These are phyloP conservation scores for Mycena crocata DNA, from an alignment of 768 basidiomycete species.

Conservation along the genomic window DNA sequence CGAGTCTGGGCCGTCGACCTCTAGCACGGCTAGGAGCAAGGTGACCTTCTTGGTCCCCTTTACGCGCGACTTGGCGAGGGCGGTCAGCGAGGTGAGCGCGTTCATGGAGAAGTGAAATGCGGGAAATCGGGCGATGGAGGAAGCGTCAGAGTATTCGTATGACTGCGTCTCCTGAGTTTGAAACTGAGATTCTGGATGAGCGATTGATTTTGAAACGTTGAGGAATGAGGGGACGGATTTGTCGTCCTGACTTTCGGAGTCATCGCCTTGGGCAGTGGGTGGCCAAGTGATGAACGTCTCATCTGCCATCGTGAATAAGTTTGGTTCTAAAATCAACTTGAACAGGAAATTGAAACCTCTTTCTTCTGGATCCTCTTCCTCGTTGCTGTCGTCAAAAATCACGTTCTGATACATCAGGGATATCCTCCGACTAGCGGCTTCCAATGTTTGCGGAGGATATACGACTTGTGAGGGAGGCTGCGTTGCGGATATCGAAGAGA, in stretches of 20 bases:
- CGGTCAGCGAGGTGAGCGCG: constrained; percentile 63
- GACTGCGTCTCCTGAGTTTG: constrained; percentile 58
- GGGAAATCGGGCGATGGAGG: constrained; percentile 81
- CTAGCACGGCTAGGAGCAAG: constrained; percentile 74
- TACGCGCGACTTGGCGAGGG: constrained; percentile 41
- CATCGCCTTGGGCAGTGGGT: constrained; percentile 52
- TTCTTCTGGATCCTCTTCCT: constrained; percentile 44
- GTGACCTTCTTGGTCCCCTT: constrained; percentile 63
- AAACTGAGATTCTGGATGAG: constrained; percentile 33
- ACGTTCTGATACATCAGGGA: constrained; percentile 78
- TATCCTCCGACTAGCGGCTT: constrained; percentile 76
- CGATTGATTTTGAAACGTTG: constrained; percentile 35
- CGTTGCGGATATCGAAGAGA: constrained; percentile 31
- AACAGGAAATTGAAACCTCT: constrained; percentile 5
- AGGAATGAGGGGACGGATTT: constrained; percentile 43
- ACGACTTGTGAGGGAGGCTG: constrained; percentile 29
- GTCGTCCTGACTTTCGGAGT: constrained; percentile 23
- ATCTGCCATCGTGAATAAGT: constrained; percentile 48
- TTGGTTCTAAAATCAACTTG: background rate
- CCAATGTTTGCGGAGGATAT: constrained; percentile 67
- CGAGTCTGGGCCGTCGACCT: constrained; percentile 81
- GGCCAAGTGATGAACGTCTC: constrained; percentile 71
- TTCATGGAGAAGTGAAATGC: constrained; percentile 80
- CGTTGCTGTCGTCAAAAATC: constrained; percentile 67
- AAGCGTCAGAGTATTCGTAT: constrained; percentile 69